Base-by-base conservation (phyloP, 257 asterid genomes). In the Fraxinus anomala region DNA sequence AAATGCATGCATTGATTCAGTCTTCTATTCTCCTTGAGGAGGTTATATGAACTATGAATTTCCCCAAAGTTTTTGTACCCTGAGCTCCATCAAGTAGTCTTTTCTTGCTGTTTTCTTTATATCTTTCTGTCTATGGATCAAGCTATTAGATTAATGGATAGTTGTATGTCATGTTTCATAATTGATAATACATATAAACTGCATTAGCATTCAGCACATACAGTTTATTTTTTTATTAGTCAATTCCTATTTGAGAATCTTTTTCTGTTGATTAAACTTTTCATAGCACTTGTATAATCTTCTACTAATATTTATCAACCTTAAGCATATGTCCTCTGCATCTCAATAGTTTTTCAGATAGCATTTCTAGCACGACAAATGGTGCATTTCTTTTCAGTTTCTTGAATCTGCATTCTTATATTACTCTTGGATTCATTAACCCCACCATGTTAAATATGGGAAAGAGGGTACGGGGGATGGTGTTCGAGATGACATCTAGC, bases 141-240 rank as follows among this genome's bases (percentile, higher is more conserved):
- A 74, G 83, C 54, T 74, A n/a, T 16, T 77, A 83, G 63, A 63
- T 69, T 77, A 76, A 49, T 72, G 71, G 61, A 72, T n/a, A 71
- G 71, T 59, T 73, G 80, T 70, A 77, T 74, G 78, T 34, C 40
- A 63, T 44, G 30, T 68, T 44, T 65, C 44, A 49, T 33, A n/a
- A 74, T 23, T 34, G 80, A 59, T 79, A 69, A 73, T 42, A 69
- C 80, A 73, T 76, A 59, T 73, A 73, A 81, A 73, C 65, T 14
- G 54, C 80, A 68, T 68, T 37, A 30, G 70, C 69, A 39, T 31
- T 65, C 56, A 12, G 16, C 16, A 5, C 49, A 16, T 42, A 42
- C 5, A 42, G 4, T 42, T 11, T 73, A 21, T 19, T 65, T 37
- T 72, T 65, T 67, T 34, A 36, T 56, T 34, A 36, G 73, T 66